phyloP scores from a whole-genome alignment of 108 stramenopile genomes.

The Nannochloropsis gaditana region DNA sequence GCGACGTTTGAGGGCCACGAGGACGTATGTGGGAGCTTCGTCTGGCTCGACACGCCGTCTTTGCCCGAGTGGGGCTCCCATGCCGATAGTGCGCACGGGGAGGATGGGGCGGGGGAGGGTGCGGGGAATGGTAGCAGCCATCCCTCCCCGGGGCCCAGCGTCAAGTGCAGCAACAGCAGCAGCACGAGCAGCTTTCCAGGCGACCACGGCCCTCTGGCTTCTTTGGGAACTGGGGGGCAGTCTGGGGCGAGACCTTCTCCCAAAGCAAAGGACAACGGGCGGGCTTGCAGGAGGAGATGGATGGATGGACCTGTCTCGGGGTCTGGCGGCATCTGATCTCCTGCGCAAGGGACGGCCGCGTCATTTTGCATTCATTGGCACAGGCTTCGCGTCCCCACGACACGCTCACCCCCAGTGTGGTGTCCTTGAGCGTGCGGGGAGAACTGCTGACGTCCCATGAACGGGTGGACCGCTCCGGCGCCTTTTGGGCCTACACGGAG shows the following conservation, averaged over 20 bases:
- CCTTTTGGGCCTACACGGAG: background rate
- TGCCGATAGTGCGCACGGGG: background rate
- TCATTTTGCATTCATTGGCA: background rate
- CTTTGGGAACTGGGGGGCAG: background rate
- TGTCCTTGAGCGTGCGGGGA: slow-evolving; percentile 10
- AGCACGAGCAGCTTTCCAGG: background rate
- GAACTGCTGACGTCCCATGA: background rate
- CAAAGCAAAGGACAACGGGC: background rate
- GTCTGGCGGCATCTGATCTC: slow-evolving; percentile 37
- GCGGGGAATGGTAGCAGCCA: background rate
- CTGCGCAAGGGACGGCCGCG: slow-evolving; percentile 4
- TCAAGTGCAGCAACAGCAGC: background rate
- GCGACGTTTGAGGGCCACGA: slow-evolving; percentile 24
- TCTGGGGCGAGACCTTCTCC: background rate
- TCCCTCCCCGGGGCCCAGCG: background rate
- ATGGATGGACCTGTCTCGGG: slow-evolving; percentile 13
- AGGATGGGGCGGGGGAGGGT: too few species aligned
- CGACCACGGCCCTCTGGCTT: background rate
- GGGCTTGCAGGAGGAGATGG: background rate
- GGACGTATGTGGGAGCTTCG: slow-evolving; percentile 24
- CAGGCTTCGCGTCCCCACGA: background rate
- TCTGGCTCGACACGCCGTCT: slow-evolving; percentile 38
- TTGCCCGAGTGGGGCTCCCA: background rate
- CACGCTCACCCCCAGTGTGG: background rate
- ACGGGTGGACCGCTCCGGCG: background rate